Evolutionary conservation across 345 rosid species (phyloP), one percentile per base, ranked within the genome.

Genomic region (Salix caprea): DNA sequence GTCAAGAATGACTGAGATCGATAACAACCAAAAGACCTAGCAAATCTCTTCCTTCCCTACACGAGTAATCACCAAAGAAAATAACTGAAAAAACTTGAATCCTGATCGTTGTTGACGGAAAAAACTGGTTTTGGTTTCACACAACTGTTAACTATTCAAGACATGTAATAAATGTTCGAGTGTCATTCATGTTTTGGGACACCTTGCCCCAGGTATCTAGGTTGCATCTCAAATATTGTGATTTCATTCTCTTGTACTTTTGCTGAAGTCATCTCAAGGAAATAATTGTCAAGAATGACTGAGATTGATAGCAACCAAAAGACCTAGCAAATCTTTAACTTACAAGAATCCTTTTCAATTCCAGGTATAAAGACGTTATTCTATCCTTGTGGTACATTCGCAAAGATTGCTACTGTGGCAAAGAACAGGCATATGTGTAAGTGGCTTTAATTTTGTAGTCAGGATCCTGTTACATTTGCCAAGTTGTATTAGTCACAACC

Each of bases 381-480:
- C 82, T 96, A 82, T 80, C 99, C 98, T 15, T 96, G 99, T 75
- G 97, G 93, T 71, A 92, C 98, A 67, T 84, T 96, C 80, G 88
- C 98, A 42, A 93, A 84, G 87, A 88, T 96, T 79, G 94, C 95
- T 42, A 82, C 94, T 60, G 99, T 91, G 69, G 99, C 98, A 39
- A 83, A 86, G 72, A 85, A 86, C 80, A 90, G 96, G 77, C 96
- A 86, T 80, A 89, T 90, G 87, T 93, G 99, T 96, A 87, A 90
- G 97, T 82, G 77, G 65, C 52, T 70, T 56, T 70, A 60, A 65
- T 50, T 21, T 19, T 66, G 23, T 26, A 16, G 0, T 66, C 36
- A 60, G 28, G 24, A 19, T 21, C 65, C 24, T 24, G 28, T 23
- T 24, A 21, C 28, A 12, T 60, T 60, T 60, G 65, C 21, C 52